These are phyloP conservation scores for Lachnellula arida DNA, from an alignment of 2,329 filamentous ascomycete species.

Conservation along the genomic window DNA sequence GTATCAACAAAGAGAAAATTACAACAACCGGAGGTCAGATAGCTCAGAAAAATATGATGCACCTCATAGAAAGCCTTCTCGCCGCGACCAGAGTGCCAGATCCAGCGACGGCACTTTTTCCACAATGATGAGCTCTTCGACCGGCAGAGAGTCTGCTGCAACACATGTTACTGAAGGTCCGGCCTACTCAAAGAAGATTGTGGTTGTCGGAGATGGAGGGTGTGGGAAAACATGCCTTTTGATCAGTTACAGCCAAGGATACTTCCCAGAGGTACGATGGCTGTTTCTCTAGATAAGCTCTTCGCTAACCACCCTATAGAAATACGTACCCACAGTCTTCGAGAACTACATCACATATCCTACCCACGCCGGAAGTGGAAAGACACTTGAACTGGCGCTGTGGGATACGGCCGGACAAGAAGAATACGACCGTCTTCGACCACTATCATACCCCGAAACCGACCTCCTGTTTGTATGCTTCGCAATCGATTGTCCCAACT, in stretches of 20 bases:
- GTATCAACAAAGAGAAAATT: constrained; percentile 29
- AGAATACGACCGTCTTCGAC: constrained; percentile 93
- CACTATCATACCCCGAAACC: constrained; percentile 95
- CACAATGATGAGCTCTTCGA: constrained; percentile 70
- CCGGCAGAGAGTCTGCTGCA: constrained; percentile 69
- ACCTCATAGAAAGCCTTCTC: constrained; percentile 28
- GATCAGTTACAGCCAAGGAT: constrained; percentile 98
- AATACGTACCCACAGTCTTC: constrained; percentile 99
- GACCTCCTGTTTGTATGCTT: constrained; percentile 98
- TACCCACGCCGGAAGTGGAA: constrained; percentile 78
- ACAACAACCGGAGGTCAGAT: constrained; percentile 26
- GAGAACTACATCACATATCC: constrained; percentile 99
- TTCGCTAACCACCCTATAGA: constrained; percentile 49
- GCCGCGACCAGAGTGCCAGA: constrained; percentile 37
- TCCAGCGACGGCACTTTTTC: constrained; percentile 88
- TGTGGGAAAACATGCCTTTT: constrained; percentile 98
- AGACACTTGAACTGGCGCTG: constrained; percentile 91
- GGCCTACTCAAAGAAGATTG: constrained; percentile 97
- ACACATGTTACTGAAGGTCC: constrained; percentile 89
- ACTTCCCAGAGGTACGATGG: constrained; percentile 84
- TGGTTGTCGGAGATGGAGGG: constrained; percentile 95
- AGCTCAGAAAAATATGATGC: constrained; percentile 30
- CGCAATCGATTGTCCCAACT: constrained; percentile 97
- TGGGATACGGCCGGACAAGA: constrained; percentile 99
- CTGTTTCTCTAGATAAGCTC: background rate